Evolutionary conservation across 805 yeast species (phyloP).

Genomic region (Candida railenensis): DNA sequence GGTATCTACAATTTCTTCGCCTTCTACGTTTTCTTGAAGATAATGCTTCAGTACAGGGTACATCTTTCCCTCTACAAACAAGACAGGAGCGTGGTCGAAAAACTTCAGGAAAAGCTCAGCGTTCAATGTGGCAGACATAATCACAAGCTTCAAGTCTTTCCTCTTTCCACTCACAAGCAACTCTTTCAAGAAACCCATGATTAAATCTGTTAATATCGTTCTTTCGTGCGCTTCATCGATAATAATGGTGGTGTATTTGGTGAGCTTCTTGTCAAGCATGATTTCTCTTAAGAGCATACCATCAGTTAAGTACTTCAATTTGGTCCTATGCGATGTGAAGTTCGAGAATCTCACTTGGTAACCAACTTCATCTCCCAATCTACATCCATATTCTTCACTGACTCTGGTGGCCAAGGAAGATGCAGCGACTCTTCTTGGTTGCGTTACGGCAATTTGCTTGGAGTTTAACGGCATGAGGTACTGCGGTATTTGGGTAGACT

Average conservation of each 20-base stretch:
- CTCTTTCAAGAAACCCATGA: slow-evolving; percentile 83
- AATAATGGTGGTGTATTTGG: slow-evolving; percentile 70
- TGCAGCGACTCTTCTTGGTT: slow-evolving; percentile 98
- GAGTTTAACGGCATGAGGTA: slow-evolving; percentile 58
- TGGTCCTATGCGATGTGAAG: slow-evolving; percentile 55
- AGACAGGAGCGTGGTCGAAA: slow-evolving; percentile 76
- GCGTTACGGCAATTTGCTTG: slow-evolving; percentile 83
- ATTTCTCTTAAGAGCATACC: slow-evolving; percentile 95
- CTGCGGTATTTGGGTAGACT: slow-evolving; percentile 96
- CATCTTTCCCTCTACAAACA: slow-evolving; percentile 87
- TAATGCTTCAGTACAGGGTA: slow-evolving; percentile 78
- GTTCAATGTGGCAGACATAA: slow-evolving; percentile 97
- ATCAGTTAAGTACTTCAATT: slow-evolving; percentile 85
- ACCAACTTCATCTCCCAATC: slow-evolving; percentile 81
- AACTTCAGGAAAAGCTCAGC: slow-evolving; percentile 83
- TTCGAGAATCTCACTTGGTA: slow-evolving; percentile 92
- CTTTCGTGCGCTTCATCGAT: slow-evolving; percentile 98
- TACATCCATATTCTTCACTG: slow-evolving; percentile 79
- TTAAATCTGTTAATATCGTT: slow-evolving; percentile 84
- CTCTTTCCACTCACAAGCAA: slow-evolving; percentile 50
- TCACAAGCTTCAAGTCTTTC: slow-evolving; percentile 63
- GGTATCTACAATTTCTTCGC: slow-evolving; percentile 81
- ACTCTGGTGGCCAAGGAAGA: slow-evolving; percentile 91
- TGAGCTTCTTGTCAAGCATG: slow-evolving; percentile 67
- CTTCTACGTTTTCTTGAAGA: slow-evolving; percentile 49